Percentiles rank a stretch among this genome's conserved stretches.
These are phyloP conservation scores for Oropetium thomaeum DNA, from an alignment of 176 grass and related monocot species.

Conservation along the genomic window DNA sequence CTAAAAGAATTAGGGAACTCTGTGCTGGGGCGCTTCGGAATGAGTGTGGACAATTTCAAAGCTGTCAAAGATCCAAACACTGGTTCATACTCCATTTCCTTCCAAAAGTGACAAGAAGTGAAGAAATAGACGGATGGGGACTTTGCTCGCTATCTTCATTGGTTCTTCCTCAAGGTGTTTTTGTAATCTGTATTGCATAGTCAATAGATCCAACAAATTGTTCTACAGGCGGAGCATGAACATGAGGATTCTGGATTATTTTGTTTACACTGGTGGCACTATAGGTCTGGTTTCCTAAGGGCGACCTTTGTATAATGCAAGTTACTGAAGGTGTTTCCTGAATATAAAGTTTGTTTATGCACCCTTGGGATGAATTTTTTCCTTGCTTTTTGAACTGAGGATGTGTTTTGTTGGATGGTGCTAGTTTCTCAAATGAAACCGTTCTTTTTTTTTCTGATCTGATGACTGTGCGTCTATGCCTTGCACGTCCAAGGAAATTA, in stretches of 20 bases:
- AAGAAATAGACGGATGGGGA: neutral
- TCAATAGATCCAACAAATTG: neutral
- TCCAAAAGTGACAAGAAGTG: conserved; percentile 43
- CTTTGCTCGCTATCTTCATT: too few species aligned
- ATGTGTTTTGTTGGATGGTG: neutral
- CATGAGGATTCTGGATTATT: neutral
- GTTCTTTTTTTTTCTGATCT: neutral
- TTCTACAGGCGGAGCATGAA: neutral
- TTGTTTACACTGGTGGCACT: neutral
- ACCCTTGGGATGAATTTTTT: neutral
- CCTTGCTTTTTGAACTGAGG: too few species aligned
- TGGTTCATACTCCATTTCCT: conserved; percentile 67
- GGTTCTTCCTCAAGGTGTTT: neutral
- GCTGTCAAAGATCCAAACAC: conserved; percentile 78
- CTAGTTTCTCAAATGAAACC: too few species aligned
- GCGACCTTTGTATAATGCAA: neutral
- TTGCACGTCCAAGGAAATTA: neutral
- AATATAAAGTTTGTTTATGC: neutral
- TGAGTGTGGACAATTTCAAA: conserved; percentile 87
- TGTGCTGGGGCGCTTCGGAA: conserved; percentile 64
- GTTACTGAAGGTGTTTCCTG: neutral
- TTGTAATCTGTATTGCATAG: neutral
- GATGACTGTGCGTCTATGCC: neutral
- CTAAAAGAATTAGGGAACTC: conserved; percentile 83
- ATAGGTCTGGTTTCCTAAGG: neutral